Percentiles rank a stretch among this genome's conserved stretches.
Conservation (phyloP, 192 early-diverging fungal genomes). For the Bifiguratus adelaidae region DNA sequence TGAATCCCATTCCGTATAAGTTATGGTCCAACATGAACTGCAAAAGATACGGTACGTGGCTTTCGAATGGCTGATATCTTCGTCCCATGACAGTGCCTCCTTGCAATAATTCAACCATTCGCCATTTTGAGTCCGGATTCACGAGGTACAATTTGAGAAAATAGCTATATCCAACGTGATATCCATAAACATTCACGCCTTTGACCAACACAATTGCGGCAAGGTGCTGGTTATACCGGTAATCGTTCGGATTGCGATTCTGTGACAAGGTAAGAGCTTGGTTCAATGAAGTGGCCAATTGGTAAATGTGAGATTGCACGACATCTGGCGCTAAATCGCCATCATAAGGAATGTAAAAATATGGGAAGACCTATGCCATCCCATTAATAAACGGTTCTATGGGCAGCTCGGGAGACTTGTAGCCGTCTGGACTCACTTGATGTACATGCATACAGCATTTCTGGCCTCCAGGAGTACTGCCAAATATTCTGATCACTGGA, state of each 20-base stretch:
- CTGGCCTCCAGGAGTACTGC: slow-evolving; percentile 55
- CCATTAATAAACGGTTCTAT: background rate
- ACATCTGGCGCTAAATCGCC: slow-evolving; percentile 19
- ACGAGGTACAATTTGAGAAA: slow-evolving; percentile 72
- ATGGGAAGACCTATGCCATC: slow-evolving; percentile 51
- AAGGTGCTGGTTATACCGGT: slow-evolving; percentile 29
- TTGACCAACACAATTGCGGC: slow-evolving; percentile 62
- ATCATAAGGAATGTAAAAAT: slow-evolving; percentile 70
- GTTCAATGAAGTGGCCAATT: slow-evolving; percentile 58
- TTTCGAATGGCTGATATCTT: slow-evolving; percentile 61
- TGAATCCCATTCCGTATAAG: slow-evolving; percentile 78
- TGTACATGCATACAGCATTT: slow-evolving; percentile 78
- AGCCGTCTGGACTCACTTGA: slow-evolving; percentile 27
- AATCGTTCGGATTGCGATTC: slow-evolving; percentile 13
- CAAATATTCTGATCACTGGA: slow-evolving; percentile 78
- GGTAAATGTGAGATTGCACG: slow-evolving; percentile 32
- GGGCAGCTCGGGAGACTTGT: background rate
- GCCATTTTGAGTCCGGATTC: slow-evolving; percentile 45
- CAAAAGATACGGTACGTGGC: slow-evolving; percentile 70
- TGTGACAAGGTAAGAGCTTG: slow-evolving; percentile 43
- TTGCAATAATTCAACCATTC: slow-evolving; percentile 53
- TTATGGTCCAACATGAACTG: slow-evolving; percentile 88
- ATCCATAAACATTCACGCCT: slow-evolving; percentile 85
- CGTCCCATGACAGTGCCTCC: slow-evolving; percentile 64
- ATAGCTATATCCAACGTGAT: slow-evolving; percentile 48